These are phyloP conservation scores for Hypoxylon intermedium DNA, from an alignment of 495 filamentous ascomycete genomes.

Conservation along the genomic window DNA sequence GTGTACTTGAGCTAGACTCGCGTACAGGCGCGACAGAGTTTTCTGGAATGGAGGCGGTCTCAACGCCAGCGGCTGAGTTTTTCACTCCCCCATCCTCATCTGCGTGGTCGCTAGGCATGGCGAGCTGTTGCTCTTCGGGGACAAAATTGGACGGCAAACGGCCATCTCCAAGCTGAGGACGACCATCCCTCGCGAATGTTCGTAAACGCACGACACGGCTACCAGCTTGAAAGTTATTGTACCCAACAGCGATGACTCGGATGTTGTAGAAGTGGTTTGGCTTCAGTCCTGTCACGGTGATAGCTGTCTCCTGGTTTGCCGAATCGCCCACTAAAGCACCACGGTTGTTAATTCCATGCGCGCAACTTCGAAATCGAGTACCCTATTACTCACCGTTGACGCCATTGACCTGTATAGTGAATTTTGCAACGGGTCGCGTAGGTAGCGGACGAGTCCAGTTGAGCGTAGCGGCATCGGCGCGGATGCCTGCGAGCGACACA, in stretches of 20 bases:
- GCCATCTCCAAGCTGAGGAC: slow-evolving; percentile 61
- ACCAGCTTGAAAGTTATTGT: slow-evolving; percentile 87
- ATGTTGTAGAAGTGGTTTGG: slow-evolving; percentile 91
- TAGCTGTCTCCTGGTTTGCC: slow-evolving; percentile 81
- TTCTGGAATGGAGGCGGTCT: slow-evolving; percentile 62
- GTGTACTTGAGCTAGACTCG: slow-evolving; percentile 64
- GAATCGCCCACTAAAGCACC: slow-evolving; percentile 77
- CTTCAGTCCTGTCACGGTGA: slow-evolving; percentile 83
- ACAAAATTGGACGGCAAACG: slow-evolving; percentile 61
- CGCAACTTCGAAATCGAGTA: neutral
- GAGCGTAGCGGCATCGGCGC: slow-evolving; percentile 83
- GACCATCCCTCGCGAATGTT: slow-evolving; percentile 63
- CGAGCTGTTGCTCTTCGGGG: slow-evolving; percentile 52
- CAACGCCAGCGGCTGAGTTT: slow-evolving; percentile 55
- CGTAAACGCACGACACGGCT: slow-evolving; percentile 83
- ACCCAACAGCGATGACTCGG: slow-evolving; percentile 85
- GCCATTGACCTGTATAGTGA: slow-evolving; percentile 91
- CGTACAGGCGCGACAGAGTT: slow-evolving; percentile 62
- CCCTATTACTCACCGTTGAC: slow-evolving; percentile 71
- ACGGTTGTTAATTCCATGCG: slow-evolving; percentile 24
- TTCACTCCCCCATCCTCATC: slow-evolving; percentile 51
- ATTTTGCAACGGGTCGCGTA: slow-evolving; percentile 80
- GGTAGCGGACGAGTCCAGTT: slow-evolving; percentile 86
- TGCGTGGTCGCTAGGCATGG: slow-evolving; percentile 44
- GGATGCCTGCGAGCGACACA: slow-evolving; percentile 90